phyloP scores from a whole-genome alignment of 2,329 filamentous ascomycete genomes.

The Lachnellula arida region DNA sequence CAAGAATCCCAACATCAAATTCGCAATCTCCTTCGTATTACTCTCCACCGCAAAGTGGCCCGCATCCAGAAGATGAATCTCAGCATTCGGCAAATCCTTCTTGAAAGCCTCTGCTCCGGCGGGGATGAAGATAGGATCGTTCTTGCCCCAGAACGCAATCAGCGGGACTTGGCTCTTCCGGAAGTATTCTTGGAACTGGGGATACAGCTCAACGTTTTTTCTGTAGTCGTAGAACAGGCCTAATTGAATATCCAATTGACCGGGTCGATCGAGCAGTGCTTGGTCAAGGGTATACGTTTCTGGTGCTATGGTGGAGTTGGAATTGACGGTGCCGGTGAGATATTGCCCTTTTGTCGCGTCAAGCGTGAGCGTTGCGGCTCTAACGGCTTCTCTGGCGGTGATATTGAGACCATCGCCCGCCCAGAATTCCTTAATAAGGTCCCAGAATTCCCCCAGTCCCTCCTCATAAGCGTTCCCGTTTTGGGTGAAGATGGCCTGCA shows the following conservation, averaged over 20 bases:
- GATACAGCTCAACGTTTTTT: constrained; percentile 50
- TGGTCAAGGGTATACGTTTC: constrained; percentile 43
- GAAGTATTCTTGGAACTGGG: constrained; percentile 51
- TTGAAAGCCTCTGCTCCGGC: constrained; percentile 50
- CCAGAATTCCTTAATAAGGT: constrained; percentile 20
- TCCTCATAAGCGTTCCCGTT: constrained; percentile 59
- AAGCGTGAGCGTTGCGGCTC: constrained; percentile 12
- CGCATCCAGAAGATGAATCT: constrained; percentile 48
- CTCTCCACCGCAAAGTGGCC: constrained; percentile 48
- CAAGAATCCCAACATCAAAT: constrained; percentile 24
- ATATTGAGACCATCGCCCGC: background rate
- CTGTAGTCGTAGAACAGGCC: constrained; percentile 54
- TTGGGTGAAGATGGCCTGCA: constrained; percentile 52
- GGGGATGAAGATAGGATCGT: constrained; percentile 47
- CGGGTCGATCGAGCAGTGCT: constrained; percentile 44
- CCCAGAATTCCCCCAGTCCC: constrained; percentile 41
- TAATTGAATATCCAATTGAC: constrained; percentile 49
- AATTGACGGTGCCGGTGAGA: constrained; percentile 7
- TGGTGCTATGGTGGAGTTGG: constrained; percentile 12
- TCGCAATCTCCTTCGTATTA: constrained; percentile 18
- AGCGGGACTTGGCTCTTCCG: constrained; percentile 46
- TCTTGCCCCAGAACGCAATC: constrained; percentile 54
- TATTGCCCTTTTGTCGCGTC: constrained; percentile 26
- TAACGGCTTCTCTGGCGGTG: constrained; percentile 11
- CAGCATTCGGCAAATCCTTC: constrained; percentile 43